Percentiles rank a stretch among this genome's conserved stretches.
Conservation (phyloP, 225 moss, liverwort and hornwort species). For the Bryoerythrophyllum caledonicum region DNA sequence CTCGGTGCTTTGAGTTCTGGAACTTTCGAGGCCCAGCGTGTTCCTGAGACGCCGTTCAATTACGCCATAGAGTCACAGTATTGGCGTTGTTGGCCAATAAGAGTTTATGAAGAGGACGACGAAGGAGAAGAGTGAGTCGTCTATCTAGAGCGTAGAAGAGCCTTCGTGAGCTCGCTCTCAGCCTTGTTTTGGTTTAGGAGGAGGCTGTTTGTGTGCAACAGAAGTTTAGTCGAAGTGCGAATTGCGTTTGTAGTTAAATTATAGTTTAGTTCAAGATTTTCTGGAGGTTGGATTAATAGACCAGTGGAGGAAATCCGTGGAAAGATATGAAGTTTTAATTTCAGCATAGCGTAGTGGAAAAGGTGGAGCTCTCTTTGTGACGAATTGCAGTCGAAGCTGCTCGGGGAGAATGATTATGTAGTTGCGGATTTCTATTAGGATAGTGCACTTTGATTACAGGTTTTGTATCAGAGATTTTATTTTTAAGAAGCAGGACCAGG, state of each 20-base stretch:
- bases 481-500: not conserved
- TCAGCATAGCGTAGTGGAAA: not conserved
- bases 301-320: not conserved
- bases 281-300: not conserved
- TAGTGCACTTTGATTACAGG: constrained; percentile 1
- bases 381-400: not conserved
- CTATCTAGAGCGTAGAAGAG: no score
- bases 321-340: not conserved
- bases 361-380: not conserved
- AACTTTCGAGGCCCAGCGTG: constrained; percentile 8
- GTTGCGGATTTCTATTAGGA: not conserved
- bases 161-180: not conserved
- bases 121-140: not conserved
- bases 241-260: not conserved
- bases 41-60: not conserved
- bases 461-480: not conserved
- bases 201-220: not conserved
- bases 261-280: not conserved
- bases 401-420: not conserved
- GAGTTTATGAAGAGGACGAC: not conserved
- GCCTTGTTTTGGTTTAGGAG: not conserved
- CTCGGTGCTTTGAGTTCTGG: constrained; percentile 8
- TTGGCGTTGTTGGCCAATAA: constrained; percentile 1
- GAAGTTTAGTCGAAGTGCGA: not conserved
- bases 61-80: not conserved